Conservation (phyloP, 176 grass and related monocot species). For the Stipa capillata region DNA sequence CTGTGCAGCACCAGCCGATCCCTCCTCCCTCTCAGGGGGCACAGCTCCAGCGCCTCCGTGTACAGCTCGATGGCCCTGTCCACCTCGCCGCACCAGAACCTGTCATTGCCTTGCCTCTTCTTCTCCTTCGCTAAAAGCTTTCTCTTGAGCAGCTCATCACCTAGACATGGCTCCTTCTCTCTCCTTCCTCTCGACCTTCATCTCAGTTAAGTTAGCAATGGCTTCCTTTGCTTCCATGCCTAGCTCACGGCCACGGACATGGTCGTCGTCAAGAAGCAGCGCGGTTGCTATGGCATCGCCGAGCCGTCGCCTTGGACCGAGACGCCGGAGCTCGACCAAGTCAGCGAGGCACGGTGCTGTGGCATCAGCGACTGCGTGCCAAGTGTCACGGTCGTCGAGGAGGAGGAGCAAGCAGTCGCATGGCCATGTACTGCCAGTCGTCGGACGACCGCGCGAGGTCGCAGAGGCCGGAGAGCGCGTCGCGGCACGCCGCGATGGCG, state of each 20-base stretch:
- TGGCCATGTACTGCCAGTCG: slow-evolving; percentile 97
- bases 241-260: neutral
- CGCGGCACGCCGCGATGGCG: slow-evolving; percentile 39
- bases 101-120: slow-evolving; percentile 67
- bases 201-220: slow-evolving; percentile 31
- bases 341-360: slow-evolving; percentile 51
- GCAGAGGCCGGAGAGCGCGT: slow-evolving; percentile 56
- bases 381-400: slow-evolving; percentile 38
- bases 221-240: slow-evolving; percentile 24
- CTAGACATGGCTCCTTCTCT: slow-evolving; percentile 41
- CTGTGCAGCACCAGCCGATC: slow-evolving; percentile 68
- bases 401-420: slow-evolving; percentile 94
- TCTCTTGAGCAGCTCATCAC: slow-evolving; percentile 29
- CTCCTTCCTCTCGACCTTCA: slow-evolving; percentile 44
- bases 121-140: slow-evolving; percentile 38
- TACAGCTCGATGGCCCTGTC: slow-evolving; percentile 49
- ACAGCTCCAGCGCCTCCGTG: slow-evolving; percentile 57
- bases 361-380: slow-evolving; percentile 31
- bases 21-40: slow-evolving; percentile 41
- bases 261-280: slow-evolving; percentile 30
- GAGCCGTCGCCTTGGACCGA: slow-evolving; percentile 59
- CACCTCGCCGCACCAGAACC: slow-evolving; percentile 47
- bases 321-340: slow-evolving; percentile 45
- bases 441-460: slow-evolving; percentile 72
- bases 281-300: slow-evolving; percentile 53